Conservation (phyloP, 495 filamentous ascomycete species). For the Cryomyces minteri region DNA sequence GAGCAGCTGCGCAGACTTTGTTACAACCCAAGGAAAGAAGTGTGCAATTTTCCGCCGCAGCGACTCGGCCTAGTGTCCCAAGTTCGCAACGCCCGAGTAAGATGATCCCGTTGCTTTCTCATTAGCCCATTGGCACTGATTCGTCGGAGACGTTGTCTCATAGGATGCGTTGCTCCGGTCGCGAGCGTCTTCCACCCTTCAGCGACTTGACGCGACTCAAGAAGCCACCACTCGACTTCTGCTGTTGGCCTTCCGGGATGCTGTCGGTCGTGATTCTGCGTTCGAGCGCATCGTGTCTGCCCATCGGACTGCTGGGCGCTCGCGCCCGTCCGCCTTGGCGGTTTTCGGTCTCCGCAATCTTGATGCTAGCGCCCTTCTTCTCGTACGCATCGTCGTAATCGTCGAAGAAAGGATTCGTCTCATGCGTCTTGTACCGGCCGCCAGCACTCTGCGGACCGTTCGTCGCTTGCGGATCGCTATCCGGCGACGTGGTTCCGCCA, state of each 20-base stretch:
- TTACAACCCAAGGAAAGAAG: too few relatives aligned
- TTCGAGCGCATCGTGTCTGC: constrained; percentile 33
- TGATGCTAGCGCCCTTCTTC: constrained; percentile 43
- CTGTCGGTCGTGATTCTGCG: constrained; percentile 54
- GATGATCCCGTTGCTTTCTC: too few relatives aligned
- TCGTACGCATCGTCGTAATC: constrained; percentile 65
- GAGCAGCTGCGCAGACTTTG: too few relatives aligned
- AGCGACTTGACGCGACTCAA: constrained; percentile 77
- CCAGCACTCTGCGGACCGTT: constrained; percentile 19
- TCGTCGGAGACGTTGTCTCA: too few relatives aligned
- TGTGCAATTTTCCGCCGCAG: too few relatives aligned
- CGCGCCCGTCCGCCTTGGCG: constrained; percentile 26
- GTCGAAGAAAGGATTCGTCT: constrained; percentile 74
- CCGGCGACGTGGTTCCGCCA: constrained; percentile 2
- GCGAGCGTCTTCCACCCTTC: constrained; percentile 34
- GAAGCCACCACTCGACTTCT: constrained; percentile 41
- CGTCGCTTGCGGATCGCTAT: constrained; percentile 1
- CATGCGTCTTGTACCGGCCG: constrained; percentile 21
- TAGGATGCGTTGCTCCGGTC: constrained; percentile 7
- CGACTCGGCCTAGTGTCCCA: too few relatives aligned
- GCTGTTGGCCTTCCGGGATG: constrained; percentile 23
- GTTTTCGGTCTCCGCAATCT: constrained; percentile 29
- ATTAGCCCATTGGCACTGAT: too few relatives aligned
- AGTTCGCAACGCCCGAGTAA: too few relatives aligned
- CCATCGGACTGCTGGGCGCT: constrained; percentile 45